Evolutionary conservation across 148 eudicot genomes (phyloP).

Genomic region (Silene uniflora): DNA sequence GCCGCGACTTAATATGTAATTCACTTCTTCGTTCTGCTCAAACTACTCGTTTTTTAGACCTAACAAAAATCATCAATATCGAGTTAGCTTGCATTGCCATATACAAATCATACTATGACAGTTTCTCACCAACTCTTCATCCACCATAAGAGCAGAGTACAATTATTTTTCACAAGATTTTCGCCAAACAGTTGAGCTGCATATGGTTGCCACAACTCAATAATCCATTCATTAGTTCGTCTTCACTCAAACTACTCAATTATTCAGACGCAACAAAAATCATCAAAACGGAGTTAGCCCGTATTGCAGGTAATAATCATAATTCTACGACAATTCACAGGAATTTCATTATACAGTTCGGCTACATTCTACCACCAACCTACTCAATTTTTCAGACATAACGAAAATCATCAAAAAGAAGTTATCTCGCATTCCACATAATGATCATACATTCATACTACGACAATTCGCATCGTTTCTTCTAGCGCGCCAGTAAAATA

Average conservation of each 20-base stretch:
- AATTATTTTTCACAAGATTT: conserved; percentile 16
- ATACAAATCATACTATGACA: background rate
- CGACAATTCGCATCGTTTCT: background rate
- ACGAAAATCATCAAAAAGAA: background rate
- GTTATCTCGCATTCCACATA: background rate
- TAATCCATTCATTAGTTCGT: no score
- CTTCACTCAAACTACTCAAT: no score
- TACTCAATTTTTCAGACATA: no score
- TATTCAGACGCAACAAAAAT: background rate
- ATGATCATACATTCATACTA: background rate
- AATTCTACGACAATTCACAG: conserved; percentile 1
- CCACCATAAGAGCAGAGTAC: background rate
- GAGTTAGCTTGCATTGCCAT: background rate
- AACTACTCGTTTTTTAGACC: background rate
- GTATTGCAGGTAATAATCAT: background rate
- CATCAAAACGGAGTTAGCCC: background rate
- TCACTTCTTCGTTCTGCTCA: background rate
- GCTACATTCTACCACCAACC: background rate
- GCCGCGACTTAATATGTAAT: background rate
- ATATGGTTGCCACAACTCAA: background rate
- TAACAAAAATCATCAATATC: background rate
- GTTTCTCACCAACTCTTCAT: background rate
- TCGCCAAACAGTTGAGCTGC: conserved; percentile 20
- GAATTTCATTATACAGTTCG: conserved; percentile 24
- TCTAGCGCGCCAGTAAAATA: background rate